A percentile compares a stretch with the other conserved stretches of the same genome.
phyloP scores from a whole-genome alignment of 1,284 basidiomycete species.

The Cyathus olla region DNA sequence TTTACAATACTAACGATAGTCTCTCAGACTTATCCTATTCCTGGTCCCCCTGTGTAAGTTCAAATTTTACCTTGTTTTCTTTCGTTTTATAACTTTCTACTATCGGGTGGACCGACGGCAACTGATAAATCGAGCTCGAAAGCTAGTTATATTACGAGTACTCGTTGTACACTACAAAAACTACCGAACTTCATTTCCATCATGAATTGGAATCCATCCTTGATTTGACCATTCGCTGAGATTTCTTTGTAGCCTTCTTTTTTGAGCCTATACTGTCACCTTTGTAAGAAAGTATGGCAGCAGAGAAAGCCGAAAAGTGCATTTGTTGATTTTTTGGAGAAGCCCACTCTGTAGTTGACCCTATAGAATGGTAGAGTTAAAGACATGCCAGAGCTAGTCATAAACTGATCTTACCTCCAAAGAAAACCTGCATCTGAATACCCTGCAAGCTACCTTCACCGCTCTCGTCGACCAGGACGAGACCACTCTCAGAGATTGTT shows the following conservation, averaged over 20 bases:
- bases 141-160: too few species aligned
- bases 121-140: too few species aligned
- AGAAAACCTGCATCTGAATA: conserved; percentile 69
- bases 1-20: not conserved
- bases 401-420: conserved; percentile 53
- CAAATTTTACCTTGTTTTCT: not conserved
- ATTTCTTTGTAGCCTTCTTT: too few species aligned
- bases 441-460: conserved; percentile 54
- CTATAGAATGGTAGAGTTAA: conserved; percentile 25
- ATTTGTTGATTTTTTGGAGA: conserved; percentile 63
- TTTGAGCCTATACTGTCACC: too few species aligned
- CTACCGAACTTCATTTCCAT: too few species aligned
- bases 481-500: conserved; percentile 52
- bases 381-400: not conserved
- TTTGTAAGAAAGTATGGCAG: conserved; percentile 47
- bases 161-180: too few species aligned
- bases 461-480: conserved; percentile 50
- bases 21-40: conserved; percentile 6
- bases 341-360: conserved; percentile 57
- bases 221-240: too few species aligned
- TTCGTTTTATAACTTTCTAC: not conserved
- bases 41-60: conserved; percentile 7
- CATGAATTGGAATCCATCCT: too few species aligned
- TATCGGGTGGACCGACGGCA: too few species aligned
- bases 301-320: conserved; percentile 72